Evolutionary conservation across 768 basidiomycete species (phyloP), one percentile per base, ranked within the genome.

Genomic region (Suillus tomentosus): DNA sequence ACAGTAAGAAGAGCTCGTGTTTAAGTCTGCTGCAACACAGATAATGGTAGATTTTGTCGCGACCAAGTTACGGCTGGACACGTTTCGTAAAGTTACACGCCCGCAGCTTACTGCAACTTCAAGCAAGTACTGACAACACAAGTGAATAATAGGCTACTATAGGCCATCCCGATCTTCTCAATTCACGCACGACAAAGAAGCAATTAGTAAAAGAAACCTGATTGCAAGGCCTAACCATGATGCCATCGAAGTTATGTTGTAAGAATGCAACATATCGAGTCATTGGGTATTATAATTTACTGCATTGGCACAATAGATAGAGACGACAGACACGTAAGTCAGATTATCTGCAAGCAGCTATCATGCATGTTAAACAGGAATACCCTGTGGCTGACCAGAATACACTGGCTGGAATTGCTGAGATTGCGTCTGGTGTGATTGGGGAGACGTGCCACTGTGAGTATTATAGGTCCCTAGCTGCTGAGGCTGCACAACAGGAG

Each of bases 401-500:
- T 36, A n/a, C 36, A n/a, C 19, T 36, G 53, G 53, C 34, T 54
- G 53, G 11, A n/a, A 54, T 15, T 57, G 56, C 22, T 57, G 56
- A 8, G 39, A 9, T 17, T 39, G 55, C 55, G 4, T 40, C 11
- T 57, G 36, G 9, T 13, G 36, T 22, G 54, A 55, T 22, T 55
- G 36, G 24, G 10, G 31, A 24, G 55, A n/a, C n/a, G 39, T 10
- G 15, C 56, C 24, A 40, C 39, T 40, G 24, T 57, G 24, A 40
- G 15, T 40, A 40, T 9, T 17, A 24, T 57, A 40, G 39, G n/a
- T 39, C 15, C 31, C 22, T 10, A 22, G 22, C 15, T 57, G 39
- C 54, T 61, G 66, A 59, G 64, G 51, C 3, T 62, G 64, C 5
- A n/a, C 14, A n/a, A 55, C 57, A 22, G 64, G 57, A 11, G 53